A percentile compares a stretch with the other conserved stretches of the same genome.
Evolutionary conservation across 768 basidiomycete species (phyloP).

Genomic region (Lyophyllum atratum): DNA sequence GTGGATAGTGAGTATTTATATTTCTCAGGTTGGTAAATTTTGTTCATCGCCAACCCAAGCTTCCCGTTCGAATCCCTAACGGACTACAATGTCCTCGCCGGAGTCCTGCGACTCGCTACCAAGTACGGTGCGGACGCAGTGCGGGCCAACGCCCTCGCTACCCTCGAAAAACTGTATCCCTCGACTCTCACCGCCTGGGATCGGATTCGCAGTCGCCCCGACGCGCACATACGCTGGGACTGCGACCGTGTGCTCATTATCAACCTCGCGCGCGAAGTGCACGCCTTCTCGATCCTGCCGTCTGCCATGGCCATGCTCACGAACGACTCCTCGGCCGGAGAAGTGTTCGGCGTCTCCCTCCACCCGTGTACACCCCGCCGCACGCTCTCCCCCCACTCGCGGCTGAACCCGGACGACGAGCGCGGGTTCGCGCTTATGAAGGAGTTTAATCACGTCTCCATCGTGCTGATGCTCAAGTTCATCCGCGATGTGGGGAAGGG

Average conservation of each 20-base stretch:
- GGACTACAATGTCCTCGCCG: constrained; percentile 11
- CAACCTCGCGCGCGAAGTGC: constrained; percentile 20
- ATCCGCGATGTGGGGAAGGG: constrained; percentile 1
- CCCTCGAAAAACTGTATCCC: constrained; percentile 17
- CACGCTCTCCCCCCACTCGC: neutral
- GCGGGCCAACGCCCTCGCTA: constrained; percentile 11
- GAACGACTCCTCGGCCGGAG: constrained; percentile 19
- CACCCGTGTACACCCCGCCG: neutral
- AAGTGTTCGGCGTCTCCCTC: constrained; percentile 17
- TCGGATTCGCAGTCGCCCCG: neutral
- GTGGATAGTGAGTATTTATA: neutral
- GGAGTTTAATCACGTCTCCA: constrained; percentile 8
- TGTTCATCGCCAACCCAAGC: neutral
- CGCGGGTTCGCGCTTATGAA: constrained; percentile 11
- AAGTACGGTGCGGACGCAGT: constrained; percentile 8
- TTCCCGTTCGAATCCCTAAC: constrained; percentile 8
- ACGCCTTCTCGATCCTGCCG: constrained; percentile 17
- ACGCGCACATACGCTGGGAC: constrained; percentile 8
- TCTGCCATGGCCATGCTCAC: constrained; percentile 21
- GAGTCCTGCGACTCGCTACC: constrained; percentile 12
- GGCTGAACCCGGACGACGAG: constrained; percentile 1
- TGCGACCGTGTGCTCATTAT: constrained; percentile 15
- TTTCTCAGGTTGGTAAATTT: neutral
- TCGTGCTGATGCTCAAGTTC: constrained; percentile 8
- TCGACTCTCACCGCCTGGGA: constrained; percentile 16